phyloP scores from a whole-genome alignment of 495 filamentous ascomycete genomes.

The Tuber microsphaerosporum region DNA sequence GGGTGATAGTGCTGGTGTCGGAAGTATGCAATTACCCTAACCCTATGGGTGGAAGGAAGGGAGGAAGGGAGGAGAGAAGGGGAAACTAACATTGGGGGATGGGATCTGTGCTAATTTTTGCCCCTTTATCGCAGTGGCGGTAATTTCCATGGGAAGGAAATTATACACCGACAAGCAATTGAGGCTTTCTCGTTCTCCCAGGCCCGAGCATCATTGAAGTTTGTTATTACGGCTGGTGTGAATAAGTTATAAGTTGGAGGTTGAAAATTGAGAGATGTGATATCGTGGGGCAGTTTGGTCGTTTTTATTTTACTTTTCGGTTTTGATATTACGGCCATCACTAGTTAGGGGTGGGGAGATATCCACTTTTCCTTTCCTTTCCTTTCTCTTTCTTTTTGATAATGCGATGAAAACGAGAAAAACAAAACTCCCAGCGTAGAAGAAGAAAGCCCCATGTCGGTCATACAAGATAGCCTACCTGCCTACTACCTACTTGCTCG shows the following conservation, averaged over 20 bases:
- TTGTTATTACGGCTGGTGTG: background rate
- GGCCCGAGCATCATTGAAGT: conserved; percentile 42
- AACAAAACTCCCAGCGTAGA: background rate
- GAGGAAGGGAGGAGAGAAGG: background rate
- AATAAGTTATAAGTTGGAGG: background rate
- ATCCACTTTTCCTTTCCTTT: background rate
- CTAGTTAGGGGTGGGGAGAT: background rate
- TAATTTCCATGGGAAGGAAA: conserved; percentile 74
- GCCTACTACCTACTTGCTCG: background rate
- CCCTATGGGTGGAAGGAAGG: background rate
- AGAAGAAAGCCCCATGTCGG: background rate
- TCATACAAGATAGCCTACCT: background rate
- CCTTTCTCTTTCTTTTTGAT: background rate
- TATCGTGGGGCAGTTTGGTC: background rate
- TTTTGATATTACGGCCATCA: background rate
- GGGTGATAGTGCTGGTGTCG: conserved; percentile 53
- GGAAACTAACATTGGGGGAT: background rate
- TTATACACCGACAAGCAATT: conserved; percentile 84
- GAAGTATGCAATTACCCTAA: conserved; percentile 27
- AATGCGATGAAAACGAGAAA: background rate
- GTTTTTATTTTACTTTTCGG: background rate
- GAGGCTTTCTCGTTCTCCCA: conserved; percentile 59
- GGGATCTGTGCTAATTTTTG: background rate
- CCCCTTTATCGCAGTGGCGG: conserved; percentile 51
- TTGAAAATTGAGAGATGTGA: background rate